These are phyloP conservation scores for Westerdykella aurantiaca DNA, from an alignment of 2,329 filamentous ascomycete species.

Conservation along the genomic window DNA sequence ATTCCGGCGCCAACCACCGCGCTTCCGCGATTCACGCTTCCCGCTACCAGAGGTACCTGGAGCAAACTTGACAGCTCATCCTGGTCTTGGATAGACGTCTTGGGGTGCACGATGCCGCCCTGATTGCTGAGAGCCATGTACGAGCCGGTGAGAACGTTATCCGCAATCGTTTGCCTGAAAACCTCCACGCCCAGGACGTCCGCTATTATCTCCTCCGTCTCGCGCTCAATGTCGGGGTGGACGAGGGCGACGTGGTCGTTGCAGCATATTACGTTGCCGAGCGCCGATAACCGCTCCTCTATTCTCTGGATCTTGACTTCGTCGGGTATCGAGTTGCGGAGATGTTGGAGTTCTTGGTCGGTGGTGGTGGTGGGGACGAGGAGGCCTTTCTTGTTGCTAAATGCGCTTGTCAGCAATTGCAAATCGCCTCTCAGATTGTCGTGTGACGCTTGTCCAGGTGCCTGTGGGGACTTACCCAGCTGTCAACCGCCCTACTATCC, in stretches of 20 bases:
- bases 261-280: conserved; percentile 93
- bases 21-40: conserved; percentile 86
- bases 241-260: conserved; percentile 97
- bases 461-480: conserved; percentile 60
- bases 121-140: conserved; percentile 97
- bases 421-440: background rate
- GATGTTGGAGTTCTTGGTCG: conserved; percentile 95
- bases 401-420: conserved; percentile 2
- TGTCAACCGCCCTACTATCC: conserved; percentile 92
- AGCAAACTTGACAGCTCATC: conserved; percentile 91
- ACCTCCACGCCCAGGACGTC: conserved; percentile 87
- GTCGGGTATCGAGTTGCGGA: conserved; percentile 91
- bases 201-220: conserved; percentile 97
- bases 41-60: conserved; percentile 92
- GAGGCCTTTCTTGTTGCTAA: conserved; percentile 88
- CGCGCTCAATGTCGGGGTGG: conserved; percentile 92
- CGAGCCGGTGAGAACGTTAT: conserved; percentile 91
- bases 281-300: conserved; percentile 90
- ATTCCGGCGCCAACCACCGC: conserved; percentile 94
- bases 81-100: conserved; percentile 95
- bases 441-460: background rate
- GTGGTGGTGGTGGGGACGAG: conserved; percentile 93
- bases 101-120: conserved; percentile 93
- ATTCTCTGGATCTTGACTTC: conserved; percentile 91
- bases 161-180: conserved; percentile 89